These are phyloP conservation scores for Linnemannia exigua DNA, from an alignment of 192 early-diverging fungal genomes.

Conservation along the genomic window DNA sequence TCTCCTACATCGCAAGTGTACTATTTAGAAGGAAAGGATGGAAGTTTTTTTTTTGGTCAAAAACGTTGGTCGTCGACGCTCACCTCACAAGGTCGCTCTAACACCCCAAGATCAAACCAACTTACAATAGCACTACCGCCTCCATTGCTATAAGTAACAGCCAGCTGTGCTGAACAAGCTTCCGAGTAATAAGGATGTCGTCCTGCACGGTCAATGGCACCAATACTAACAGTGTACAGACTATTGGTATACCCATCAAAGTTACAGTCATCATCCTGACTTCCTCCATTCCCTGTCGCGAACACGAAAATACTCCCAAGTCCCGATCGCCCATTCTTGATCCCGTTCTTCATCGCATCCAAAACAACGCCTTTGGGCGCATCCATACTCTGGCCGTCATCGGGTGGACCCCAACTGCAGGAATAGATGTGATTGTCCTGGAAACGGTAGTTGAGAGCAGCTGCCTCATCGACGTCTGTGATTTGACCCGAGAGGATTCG, in stretches of 20 bases:
- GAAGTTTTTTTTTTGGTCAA: background rate
- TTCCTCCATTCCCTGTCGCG: slow-evolving; percentile 93
- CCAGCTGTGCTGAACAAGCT: slow-evolving; percentile 88
- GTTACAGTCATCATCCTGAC: slow-evolving; percentile 90
- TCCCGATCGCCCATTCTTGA: slow-evolving; percentile 85
- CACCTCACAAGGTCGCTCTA: background rate
- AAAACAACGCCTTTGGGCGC: slow-evolving; percentile 85
- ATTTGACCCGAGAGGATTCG: slow-evolving; percentile 91
- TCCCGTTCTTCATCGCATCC: slow-evolving; percentile 92
- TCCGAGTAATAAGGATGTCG: slow-evolving; percentile 91
- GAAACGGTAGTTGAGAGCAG: slow-evolving; percentile 89
- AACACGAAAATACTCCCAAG: slow-evolving; percentile 93
- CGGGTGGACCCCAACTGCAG: slow-evolving; percentile 96
- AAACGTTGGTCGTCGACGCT: no score
- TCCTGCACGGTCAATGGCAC: slow-evolving; percentile 84
- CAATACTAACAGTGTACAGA: slow-evolving; percentile 95
- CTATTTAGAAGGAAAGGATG: slow-evolving; percentile 54
- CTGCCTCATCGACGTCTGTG: slow-evolving; percentile 93
- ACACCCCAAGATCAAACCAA: background rate
- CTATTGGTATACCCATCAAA: slow-evolving; percentile 97
- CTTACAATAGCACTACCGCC: slow-evolving; percentile 81
- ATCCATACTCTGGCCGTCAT: slow-evolving; percentile 88
- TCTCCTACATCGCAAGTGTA: slow-evolving; percentile 90
- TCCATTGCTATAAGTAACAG: slow-evolving; percentile 92
- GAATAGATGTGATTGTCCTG: slow-evolving; percentile 96